A percentile compares a stretch with the other conserved stretches of the same genome.
phyloP scores from a whole-genome alignment of 1,284 basidiomycete genomes.

The Cutaneotrichosporon dermatis region DNA sequence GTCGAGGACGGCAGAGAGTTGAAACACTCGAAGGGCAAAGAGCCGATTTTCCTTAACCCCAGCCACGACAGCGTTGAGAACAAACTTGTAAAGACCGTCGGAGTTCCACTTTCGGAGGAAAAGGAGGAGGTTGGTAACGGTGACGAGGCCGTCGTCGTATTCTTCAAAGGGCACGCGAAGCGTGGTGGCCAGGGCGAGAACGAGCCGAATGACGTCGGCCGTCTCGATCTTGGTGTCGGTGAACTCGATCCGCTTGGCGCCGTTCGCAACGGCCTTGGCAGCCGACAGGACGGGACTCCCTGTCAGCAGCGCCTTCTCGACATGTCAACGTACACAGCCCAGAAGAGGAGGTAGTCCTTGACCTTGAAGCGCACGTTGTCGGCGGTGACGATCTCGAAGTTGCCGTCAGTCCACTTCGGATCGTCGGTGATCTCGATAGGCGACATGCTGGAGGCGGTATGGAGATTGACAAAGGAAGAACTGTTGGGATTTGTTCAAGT shows the following conservation, averaged over 20 bases:
- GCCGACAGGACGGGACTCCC: too few species aligned
- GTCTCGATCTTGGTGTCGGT: background rate
- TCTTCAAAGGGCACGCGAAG: background rate
- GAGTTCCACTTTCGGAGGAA: slow-evolving; percentile 4
- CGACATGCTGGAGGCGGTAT: too few species aligned
- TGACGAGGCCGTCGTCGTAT: background rate
- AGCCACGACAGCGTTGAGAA: background rate
- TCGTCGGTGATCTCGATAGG: too few species aligned
- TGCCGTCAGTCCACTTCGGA: too few species aligned
- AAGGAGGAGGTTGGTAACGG: background rate
- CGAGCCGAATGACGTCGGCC: background rate
- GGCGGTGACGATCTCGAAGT: too few species aligned
- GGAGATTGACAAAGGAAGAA: too few species aligned
- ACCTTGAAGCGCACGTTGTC: too few species aligned
- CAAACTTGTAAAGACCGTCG: background rate
- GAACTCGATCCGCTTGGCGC: background rate
- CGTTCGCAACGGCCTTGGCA: too few species aligned
- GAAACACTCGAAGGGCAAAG: background rate
- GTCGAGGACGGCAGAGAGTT: background rate
- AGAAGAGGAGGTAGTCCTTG: too few species aligned
- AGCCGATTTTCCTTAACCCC: background rate
- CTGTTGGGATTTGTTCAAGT: too few species aligned
- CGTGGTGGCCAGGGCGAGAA: background rate
- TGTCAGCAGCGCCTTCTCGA: too few species aligned
- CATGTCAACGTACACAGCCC: too few species aligned